phyloP scores from a whole-genome alignment of 306 rosid genomes.

The Trichosanthes cucumerina region DNA sequence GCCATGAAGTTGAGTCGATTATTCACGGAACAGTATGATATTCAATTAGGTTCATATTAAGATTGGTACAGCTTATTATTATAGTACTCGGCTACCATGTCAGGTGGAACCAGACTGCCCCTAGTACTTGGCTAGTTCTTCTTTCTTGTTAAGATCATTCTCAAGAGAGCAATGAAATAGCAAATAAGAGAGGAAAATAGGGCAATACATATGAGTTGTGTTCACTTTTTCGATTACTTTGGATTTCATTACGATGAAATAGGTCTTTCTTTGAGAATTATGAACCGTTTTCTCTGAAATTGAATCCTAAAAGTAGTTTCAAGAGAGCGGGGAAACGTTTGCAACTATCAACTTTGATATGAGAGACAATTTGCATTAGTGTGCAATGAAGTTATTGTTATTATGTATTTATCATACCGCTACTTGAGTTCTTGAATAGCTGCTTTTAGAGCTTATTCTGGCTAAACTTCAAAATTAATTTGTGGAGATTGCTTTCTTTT shows the following conservation, averaged over 20 bases:
- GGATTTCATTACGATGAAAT: not conserved
- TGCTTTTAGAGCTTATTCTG: not conserved
- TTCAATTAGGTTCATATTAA: not conserved
- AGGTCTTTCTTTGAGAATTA: not conserved
- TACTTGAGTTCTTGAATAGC: not conserved
- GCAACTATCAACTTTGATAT: not conserved
- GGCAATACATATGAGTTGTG: not conserved
- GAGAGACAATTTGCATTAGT: not conserved
- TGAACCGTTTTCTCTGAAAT: not conserved
- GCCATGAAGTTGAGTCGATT: not conserved
- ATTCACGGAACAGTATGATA: not conserved
- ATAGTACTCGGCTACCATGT: not conserved
- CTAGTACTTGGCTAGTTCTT: not conserved
- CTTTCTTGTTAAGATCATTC: not conserved
- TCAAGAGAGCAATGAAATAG: not conserved
- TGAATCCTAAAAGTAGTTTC: not conserved
- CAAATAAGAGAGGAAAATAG: not conserved
- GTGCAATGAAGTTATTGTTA: not conserved
- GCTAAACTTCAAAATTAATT: not conserved
- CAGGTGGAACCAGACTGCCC: not conserved
- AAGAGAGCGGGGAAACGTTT: not conserved
- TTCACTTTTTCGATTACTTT: not conserved
- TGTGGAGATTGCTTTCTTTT: not conserved
- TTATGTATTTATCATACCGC: not conserved
- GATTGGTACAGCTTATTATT: not conserved